phyloP scores from a whole-genome alignment of 108 stramenopile species.

The Skeletonema grethae region DNA sequence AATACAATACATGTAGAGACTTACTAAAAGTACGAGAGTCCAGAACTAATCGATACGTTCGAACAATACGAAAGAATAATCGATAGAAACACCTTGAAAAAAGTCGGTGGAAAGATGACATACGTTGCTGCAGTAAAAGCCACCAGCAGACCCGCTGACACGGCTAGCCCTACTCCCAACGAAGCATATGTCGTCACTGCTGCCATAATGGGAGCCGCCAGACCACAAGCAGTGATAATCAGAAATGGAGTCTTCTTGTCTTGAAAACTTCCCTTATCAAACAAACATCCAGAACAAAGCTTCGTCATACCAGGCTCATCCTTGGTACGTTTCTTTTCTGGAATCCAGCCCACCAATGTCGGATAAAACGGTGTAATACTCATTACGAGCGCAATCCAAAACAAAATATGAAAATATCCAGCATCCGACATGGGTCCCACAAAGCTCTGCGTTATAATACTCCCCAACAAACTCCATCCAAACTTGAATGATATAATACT shows the following conservation, averaged over 20 bases:
- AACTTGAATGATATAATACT: conserved; percentile 42
- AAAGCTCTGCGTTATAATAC: conserved; percentile 32
- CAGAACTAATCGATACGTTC: conserved; percentile 30
- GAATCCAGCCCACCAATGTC: conserved; percentile 50
- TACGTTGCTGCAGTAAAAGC: conserved; percentile 26
- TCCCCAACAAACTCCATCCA: conserved; percentile 31
- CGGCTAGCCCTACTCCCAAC: conserved; percentile 30
- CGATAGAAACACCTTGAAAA: conserved; percentile 37
- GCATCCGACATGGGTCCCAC: conserved; percentile 48
- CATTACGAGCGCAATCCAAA: conserved; percentile 43
- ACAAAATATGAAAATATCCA: conserved; percentile 41
- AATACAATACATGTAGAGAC: conserved; percentile 39
- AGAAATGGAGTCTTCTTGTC: conserved; percentile 46
- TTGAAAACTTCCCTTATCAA: conserved; percentile 36
- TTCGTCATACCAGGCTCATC: conserved; percentile 38
- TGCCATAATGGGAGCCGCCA: conserved; percentile 40
- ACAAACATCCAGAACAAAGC: conserved; percentile 38
- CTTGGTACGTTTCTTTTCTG: conserved; percentile 39
- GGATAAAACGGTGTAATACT: conserved; percentile 42
- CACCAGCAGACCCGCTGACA: conserved; percentile 30
- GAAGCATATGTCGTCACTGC: conserved; percentile 45
- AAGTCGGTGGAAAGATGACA: conserved; percentile 27
- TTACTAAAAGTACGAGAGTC: conserved; percentile 40
- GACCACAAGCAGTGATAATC: conserved; percentile 47
- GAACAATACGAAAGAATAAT: conserved; percentile 34